Percentiles rank a stretch among this genome's conserved stretches.
Evolutionary conservation across 2,329 filamentous ascomycete species (phyloP).

Genomic region (Alternaria solani): DNA sequence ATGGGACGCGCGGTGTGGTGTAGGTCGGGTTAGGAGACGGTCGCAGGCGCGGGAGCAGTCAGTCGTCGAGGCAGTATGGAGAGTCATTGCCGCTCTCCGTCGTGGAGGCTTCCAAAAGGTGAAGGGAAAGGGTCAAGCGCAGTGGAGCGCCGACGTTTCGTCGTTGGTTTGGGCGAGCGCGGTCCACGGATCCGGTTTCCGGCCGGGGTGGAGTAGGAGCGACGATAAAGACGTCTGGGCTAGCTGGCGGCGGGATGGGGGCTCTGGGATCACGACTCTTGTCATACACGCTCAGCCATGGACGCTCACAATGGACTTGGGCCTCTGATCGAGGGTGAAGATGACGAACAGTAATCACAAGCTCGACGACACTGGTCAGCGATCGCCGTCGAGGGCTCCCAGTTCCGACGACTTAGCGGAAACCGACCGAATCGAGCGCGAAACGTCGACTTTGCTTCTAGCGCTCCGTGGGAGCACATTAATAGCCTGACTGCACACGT

Average conservation of each 20-base stretch:
- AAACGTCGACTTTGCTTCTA: constrained; percentile 13
- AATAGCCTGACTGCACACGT: constrained; percentile 1
- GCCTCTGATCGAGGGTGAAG: background rate
- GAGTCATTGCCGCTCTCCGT: constrained; percentile 36
- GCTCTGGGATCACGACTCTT: background rate
- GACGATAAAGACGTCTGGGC: constrained; percentile 15
- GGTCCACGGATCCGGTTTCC: constrained; percentile 21
- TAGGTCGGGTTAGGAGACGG: constrained; percentile 6
- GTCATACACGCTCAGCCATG: background rate
- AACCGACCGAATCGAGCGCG: constrained; percentile 6
- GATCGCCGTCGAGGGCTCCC: constrained; percentile 8
- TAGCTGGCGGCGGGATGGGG: background rate
- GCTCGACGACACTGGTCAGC: background rate
- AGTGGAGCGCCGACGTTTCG: constrained; percentile 17
- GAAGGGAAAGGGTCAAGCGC: constrained; percentile 11
- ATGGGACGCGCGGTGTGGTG: constrained; percentile 8
- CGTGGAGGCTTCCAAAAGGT: constrained; percentile 15
- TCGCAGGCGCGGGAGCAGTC: constrained; percentile 30
- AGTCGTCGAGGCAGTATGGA: constrained; percentile 28
- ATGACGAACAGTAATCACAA: constrained; percentile 1
- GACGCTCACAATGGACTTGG: background rate
- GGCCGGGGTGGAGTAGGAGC: constrained; percentile 10
- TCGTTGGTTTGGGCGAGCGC: constrained; percentile 17
- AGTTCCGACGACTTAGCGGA: constrained; percentile 12
- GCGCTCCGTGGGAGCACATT: background rate